Evolutionary conservation across 768 basidiomycete species (phyloP).

Genomic region (Russula emetica): DNA sequence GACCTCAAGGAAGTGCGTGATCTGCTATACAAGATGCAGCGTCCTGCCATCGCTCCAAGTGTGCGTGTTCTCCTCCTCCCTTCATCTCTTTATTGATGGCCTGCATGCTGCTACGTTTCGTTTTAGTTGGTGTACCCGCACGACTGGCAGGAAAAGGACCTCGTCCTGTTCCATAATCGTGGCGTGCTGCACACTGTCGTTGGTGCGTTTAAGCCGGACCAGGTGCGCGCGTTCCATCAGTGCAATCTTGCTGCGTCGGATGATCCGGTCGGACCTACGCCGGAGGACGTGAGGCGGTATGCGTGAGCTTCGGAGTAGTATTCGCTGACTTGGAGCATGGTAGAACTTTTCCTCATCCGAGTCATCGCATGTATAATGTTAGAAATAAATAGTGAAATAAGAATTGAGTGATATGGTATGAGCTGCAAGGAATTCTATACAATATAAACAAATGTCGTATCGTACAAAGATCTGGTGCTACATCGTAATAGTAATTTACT

Average conservation of each 20-base stretch:
- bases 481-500: neutral
- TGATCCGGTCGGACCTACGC: conserved; percentile 61
- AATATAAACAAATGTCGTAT: neutral
- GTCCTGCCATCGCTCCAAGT: conserved; percentile 80
- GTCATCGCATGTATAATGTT: too few species aligned
- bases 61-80: conserved; percentile 38
- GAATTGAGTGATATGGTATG: too few species aligned
- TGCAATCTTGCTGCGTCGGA: conserved; percentile 83
- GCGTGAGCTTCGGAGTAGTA: conserved; percentile 36
- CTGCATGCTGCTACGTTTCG: too few species aligned
- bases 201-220: conserved; percentile 62
- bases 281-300: conserved; percentile 62
- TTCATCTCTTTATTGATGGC: neutral
- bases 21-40: conserved; percentile 79
- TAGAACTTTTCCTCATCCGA: too few species aligned
- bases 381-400: too few species aligned
- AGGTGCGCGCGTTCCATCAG: conserved; percentile 76
- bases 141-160: conserved; percentile 75
- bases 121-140: conserved; percentile 80
- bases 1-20: conserved; percentile 69
- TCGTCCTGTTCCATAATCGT: conserved; percentile 84
- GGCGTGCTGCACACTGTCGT: conserved; percentile 78
- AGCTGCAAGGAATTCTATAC: too few species aligned
- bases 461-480: neutral
- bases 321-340: too few species aligned